Evolutionary conservation across 345 rosid genomes (phyloP).

Genomic region (Salix viminalis): DNA sequence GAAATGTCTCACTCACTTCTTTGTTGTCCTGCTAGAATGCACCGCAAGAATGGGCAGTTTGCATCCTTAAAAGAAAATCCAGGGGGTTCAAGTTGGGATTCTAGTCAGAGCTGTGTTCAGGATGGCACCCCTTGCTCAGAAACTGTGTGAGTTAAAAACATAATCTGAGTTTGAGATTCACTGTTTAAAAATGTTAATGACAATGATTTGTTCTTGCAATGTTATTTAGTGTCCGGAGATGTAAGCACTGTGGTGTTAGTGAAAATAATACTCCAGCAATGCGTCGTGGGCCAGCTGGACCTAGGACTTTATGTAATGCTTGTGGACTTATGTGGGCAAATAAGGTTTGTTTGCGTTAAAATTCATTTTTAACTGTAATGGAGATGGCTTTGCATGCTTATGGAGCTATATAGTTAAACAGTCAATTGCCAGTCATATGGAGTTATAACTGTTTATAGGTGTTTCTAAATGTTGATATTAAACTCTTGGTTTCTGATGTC

Average conservation of each 20-base stretch:
- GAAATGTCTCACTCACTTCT: neutral
- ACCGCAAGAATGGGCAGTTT: conserved; percentile 74
- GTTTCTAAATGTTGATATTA: neutral
- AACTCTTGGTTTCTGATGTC: neutral
- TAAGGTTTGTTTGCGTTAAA: conserved; percentile 40
- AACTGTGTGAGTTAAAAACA: conserved; percentile 55
- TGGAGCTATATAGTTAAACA: neutral
- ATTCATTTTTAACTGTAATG: neutral
- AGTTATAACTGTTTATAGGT: neutral
- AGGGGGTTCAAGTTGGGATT: conserved; percentile 49
- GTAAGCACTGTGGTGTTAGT: conserved; percentile 69
- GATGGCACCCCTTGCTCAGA: conserved; percentile 42
- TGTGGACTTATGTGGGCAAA: conserved; percentile 93
- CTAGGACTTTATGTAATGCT: conserved; percentile 74
- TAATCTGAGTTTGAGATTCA: conserved; percentile 1
- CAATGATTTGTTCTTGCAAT: conserved; percentile 14
- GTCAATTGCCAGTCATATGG: neutral
- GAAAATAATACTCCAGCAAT: conserved; percentile 71
- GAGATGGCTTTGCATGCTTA: neutral
- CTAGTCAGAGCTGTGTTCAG: conserved; percentile 43
- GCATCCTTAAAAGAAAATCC: conserved; percentile 52
- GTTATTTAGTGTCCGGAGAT: conserved; percentile 39
- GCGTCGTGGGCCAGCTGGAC: conserved; percentile 89
- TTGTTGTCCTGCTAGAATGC: conserved; percentile 48
- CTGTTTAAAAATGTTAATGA: conserved; percentile 7